Base-by-base conservation (phyloP, 371 early-diverging fungal genomes). In the Choanephora cucurbitarum region DNA sequence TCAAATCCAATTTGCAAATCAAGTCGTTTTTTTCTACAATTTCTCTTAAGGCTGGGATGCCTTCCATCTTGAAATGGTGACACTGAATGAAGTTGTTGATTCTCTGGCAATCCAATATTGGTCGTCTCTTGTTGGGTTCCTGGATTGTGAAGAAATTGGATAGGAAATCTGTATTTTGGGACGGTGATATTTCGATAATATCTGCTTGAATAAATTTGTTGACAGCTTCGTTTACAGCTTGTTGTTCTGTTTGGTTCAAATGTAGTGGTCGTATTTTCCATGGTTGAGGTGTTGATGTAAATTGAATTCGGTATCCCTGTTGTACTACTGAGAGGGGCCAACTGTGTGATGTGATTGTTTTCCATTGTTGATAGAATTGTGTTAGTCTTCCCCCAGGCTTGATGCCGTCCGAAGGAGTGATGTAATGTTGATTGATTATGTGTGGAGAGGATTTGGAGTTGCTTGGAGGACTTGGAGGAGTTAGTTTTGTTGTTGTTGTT, bases 31-130 rank as follows among this genome's bases (percentile, higher is more conserved):
- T 11, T 48, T 56, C 57, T 32, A 56, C 22, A 15, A 56, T 33
- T 1, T 50, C 44, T 22, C 57, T 34, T 19, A 56, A 41, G 1
- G 57, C 49, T 41, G 57, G 57, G 14, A 56, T 44, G 3, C 57
- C 62, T 44, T 62, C 62, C 62, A 62, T 62, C 39, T 62, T 62
- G 57, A 57, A 62, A 39, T 62, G 57, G 18, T 62, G 32, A 1
- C 42, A 23, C 18, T 62, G 57, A 0, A 62, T 15, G 33, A 33
- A 62, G 11, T 44, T 18, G 42, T 52, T 62, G 10, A 62, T 19
- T 33, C 28, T 28, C 13, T 34, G 39, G 22, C 53, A 62, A 34
- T 52, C 51, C 28, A 62, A 22, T 9, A 62, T 62, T 15, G 62
- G 62, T 9, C 56, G 23, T 46, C 55, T n/a, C 22, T 60, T 60